Percentiles rank a stretch among this genome's conserved stretches.
Evolutionary conservation across 2,329 filamentous ascomycete species (phyloP).

Genomic region (Alternaria triticina): DNA sequence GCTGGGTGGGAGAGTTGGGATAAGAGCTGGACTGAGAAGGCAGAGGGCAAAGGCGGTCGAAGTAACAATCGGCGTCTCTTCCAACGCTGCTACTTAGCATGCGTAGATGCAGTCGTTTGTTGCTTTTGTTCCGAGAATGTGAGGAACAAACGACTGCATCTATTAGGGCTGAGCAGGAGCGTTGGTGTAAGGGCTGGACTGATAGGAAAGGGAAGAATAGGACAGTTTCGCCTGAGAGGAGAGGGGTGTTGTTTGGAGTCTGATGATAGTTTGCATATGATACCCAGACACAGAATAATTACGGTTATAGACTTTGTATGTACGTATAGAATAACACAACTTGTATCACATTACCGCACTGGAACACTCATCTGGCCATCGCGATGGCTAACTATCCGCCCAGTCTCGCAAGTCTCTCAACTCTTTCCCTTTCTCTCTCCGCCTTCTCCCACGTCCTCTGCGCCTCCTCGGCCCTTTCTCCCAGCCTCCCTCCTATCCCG

Average conservation of each 20-base stretch:
- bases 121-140: not conserved
- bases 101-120: not conserved
- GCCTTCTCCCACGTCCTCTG: not conserved
- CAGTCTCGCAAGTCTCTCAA: too few relatives aligned
- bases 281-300: constrained; percentile 22
- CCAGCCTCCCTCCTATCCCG: not conserved
- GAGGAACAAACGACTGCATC: not conserved
- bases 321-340: not conserved
- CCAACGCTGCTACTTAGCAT: too few relatives aligned
- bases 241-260: too few relatives aligned
- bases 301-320: not conserved
- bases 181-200: not conserved
- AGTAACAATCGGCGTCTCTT: too few relatives aligned
- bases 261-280: constrained; percentile 2
- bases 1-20: too few relatives aligned
- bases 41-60: too few relatives aligned
- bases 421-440: not conserved
- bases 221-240: too few relatives aligned
- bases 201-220: too few relatives aligned
- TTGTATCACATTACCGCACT: too few relatives aligned
- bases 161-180: not conserved
- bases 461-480: not conserved
- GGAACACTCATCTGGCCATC: too few relatives aligned
- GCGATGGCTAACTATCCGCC: too few relatives aligned
- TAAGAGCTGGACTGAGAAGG: too few relatives aligned